phyloP scores from a whole-genome alignment of 768 basidiomycete genomes.

The Xerocomellus amylosporus region DNA sequence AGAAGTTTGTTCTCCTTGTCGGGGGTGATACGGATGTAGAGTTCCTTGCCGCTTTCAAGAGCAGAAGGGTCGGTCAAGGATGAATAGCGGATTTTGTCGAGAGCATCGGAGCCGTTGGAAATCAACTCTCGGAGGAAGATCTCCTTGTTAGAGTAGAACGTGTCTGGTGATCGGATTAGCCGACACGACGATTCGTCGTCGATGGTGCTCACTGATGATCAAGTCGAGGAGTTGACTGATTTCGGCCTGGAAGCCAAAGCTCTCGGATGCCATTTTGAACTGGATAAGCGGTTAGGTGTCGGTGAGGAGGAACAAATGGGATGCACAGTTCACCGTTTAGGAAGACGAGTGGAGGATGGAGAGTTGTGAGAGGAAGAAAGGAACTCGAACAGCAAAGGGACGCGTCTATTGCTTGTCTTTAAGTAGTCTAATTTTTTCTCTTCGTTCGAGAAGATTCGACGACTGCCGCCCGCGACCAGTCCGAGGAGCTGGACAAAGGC shows the following conservation, averaged over 20 bases:
- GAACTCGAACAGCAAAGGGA: conserved; percentile 5
- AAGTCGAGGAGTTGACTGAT: conserved; percentile 98
- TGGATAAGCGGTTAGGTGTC: conserved; percentile 14
- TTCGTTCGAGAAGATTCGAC: conserved; percentile 48
- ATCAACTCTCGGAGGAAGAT: conserved; percentile 99
- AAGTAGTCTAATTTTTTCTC: conserved; percentile 30
- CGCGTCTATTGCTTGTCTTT: conserved; percentile 31
- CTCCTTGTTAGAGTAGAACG: conserved; percentile 99
- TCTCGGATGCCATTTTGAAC: conserved; percentile 69
- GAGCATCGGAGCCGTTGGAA: conserved; percentile 96
- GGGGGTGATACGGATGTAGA: conserved; percentile 90
- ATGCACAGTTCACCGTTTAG: conserved; percentile 15
- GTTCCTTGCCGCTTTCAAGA: conserved; percentile 89
- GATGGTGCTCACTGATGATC: conserved; percentile 80
- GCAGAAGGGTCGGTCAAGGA: conserved; percentile 90
- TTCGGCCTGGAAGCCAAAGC: conserved; percentile 98
- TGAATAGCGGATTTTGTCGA: conserved; percentile 98
- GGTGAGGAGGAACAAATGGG: not conserved
- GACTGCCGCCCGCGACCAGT: conserved; percentile 11
- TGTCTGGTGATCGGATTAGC: conserved; percentile 53
- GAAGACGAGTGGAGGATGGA: conserved; percentile 4
- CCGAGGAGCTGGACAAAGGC: conserved; percentile 4
- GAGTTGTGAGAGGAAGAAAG: conserved; percentile 13
- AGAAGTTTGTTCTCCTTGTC: conserved; percentile 96
- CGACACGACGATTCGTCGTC: not conserved